phyloP scores from a whole-genome alignment of 306 rosid genomes.

The Myrica gale region DNA sequence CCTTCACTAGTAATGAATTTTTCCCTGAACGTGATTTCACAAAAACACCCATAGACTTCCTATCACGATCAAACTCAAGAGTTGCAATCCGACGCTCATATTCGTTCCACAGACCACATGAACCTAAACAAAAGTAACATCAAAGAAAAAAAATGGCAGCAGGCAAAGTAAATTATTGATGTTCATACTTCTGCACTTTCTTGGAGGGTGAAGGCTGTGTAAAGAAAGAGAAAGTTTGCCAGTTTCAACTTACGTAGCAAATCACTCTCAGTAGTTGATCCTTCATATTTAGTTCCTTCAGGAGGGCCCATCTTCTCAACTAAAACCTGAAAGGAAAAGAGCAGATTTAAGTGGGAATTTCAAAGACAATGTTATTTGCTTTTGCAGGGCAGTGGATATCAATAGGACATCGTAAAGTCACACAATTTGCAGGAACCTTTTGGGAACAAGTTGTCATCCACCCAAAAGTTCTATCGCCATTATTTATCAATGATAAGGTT shows the following conservation, averaged over 20 bases:
- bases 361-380: background rate
- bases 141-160: background rate
- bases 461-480: too few species aligned
- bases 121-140: constrained; percentile 38
- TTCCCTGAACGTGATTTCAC: constrained; percentile 50
- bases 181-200: background rate
- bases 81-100: constrained; percentile 68
- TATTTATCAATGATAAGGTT: background rate
- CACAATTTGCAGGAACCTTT: constrained; percentile 5
- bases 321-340: constrained; percentile 51
- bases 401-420: background rate
- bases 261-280: constrained; percentile 29
- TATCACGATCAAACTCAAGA: constrained; percentile 87
- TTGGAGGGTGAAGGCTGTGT: background rate
- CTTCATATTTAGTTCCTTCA: constrained; percentile 36
- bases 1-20: constrained; percentile 75
- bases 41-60: constrained; percentile 87
- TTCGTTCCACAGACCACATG: constrained; percentile 65
- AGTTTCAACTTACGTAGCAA: constrained; percentile 50
- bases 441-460: background rate
- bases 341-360: background rate
- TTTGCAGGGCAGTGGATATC: background rate
- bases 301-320: constrained; percentile 95
- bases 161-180: background rate
- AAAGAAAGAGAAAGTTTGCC: constrained; percentile 7